Evolutionary conservation across 768 basidiomycete genomes (phyloP).

Genomic region (Macrolepiota fuliginosa): DNA sequence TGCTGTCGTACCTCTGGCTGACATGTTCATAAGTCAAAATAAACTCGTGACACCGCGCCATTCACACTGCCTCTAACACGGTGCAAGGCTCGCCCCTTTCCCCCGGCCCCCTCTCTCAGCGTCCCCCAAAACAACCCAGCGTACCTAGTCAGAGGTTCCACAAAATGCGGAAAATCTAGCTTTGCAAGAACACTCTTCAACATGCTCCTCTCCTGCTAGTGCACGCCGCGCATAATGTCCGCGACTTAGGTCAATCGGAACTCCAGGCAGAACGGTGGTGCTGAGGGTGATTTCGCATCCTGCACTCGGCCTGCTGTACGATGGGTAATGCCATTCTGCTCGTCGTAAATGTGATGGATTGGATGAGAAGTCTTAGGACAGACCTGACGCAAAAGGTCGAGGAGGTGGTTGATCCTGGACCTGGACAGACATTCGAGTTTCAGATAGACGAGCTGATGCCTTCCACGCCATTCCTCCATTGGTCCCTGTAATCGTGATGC

Average conservation of each 20-base stretch:
- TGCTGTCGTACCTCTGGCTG: too few species aligned
- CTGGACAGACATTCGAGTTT: conserved; percentile 60
- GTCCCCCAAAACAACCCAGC: conserved; percentile 27
- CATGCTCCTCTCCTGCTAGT: conserved; percentile 61
- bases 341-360: conserved; percentile 95
- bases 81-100: too few species aligned
- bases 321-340: conserved; percentile 69
- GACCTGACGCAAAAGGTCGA: conserved; percentile 75
- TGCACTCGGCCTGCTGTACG: conserved; percentile 83
- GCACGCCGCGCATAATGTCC: conserved; percentile 89
- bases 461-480: background rate
- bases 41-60: too few species aligned
- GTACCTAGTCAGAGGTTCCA: conserved; percentile 79
- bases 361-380: conserved; percentile 91
- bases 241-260: conserved; percentile 92
- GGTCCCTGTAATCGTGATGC: too few species aligned
- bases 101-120: background rate
- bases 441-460: conserved; percentile 22
- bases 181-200: conserved; percentile 78
- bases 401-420: conserved; percentile 52
- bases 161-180: conserved; percentile 88
- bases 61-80: too few species aligned
- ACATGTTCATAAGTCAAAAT: too few species aligned
- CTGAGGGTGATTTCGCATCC: conserved; percentile 68
- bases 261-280: conserved; percentile 85